Percentiles rank a stretch among this genome's conserved stretches.
Evolutionary conservation across 2,329 filamentous ascomycete species (phyloP).

Genomic region (Venturia oleaginea): DNA sequence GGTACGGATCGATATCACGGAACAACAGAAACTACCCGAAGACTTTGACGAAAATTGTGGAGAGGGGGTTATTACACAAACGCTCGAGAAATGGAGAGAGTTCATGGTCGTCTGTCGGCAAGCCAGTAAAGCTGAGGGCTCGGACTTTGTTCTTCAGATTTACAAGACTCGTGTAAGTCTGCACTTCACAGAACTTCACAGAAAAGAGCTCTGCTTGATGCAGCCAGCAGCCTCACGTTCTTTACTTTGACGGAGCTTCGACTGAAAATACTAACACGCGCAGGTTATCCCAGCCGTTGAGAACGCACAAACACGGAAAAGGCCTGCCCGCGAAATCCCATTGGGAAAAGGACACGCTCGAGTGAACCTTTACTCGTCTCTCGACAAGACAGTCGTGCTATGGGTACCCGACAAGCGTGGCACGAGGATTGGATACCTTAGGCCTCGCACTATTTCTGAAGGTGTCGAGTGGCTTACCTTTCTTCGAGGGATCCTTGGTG

Average conservation of each 20-base stretch:
- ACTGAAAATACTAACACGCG: neutral
- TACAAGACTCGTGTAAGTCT: conserved; percentile 43
- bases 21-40: conserved; percentile 43
- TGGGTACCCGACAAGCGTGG: conserved; percentile 47
- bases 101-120: conserved; percentile 54
- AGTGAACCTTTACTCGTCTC: conserved; percentile 55
- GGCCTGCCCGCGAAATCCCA: conserved; percentile 48
- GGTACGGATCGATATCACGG: conserved; percentile 48
- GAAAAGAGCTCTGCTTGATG: neutral
- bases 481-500: conserved; percentile 50
- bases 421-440: conserved; percentile 53
- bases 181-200: neutral
- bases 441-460: conserved; percentile 50
- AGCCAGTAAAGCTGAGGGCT: conserved; percentile 42
- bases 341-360: conserved; percentile 44
- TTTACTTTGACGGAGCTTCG: conserved; percentile 16
- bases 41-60: conserved; percentile 58
- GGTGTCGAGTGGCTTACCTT: conserved; percentile 63
- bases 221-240: neutral
- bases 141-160: conserved; percentile 48
- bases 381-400: conserved; percentile 59
- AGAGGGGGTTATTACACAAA: conserved; percentile 47
- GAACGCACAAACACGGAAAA: conserved; percentile 41
- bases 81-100: conserved; percentile 57
- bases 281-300: conserved; percentile 51